phyloP scores from a whole-genome alignment of 1,284 basidiomycete genomes.

The Clitocybe nebularis region DNA sequence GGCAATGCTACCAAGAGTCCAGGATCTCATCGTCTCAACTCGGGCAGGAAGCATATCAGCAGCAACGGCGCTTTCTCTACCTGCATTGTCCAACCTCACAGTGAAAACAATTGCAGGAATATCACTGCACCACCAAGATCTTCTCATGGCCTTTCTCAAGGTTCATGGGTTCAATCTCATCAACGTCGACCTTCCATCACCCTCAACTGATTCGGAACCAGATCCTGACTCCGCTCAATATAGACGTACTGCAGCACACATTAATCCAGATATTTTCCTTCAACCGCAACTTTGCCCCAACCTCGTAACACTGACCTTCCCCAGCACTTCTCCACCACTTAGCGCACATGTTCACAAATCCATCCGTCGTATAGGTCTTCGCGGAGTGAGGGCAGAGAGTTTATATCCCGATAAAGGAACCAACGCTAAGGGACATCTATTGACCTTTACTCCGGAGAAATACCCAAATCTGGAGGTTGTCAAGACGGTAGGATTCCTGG shows the following conservation, averaged over 20 bases:
- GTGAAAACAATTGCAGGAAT: conserved; percentile 26
- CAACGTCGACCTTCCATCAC: conserved; percentile 37
- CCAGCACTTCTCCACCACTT: conserved; percentile 27
- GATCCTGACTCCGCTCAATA: conserved; percentile 25
- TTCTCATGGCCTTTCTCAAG: conserved; percentile 34
- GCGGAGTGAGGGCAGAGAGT: conserved; percentile 35
- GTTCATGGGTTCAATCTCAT: conserved; percentile 36
- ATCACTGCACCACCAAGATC: conserved; percentile 15
- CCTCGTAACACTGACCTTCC: conserved; percentile 40
- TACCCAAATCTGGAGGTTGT: conserved; percentile 45
- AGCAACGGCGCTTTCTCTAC: conserved; percentile 32
- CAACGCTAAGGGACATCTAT: conserved; percentile 34
- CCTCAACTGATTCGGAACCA: conserved; percentile 30
- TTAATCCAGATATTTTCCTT: conserved; percentile 41
- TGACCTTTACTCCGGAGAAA: conserved; percentile 34
- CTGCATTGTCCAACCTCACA: conserved; percentile 33
- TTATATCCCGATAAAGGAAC: conserved; percentile 41
- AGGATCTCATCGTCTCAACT: conserved; percentile 36
- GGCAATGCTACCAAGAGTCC: conserved; percentile 30
- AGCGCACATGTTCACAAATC: conserved; percentile 29
- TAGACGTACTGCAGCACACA: conserved; percentile 25
- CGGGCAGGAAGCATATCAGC: conserved; percentile 26
- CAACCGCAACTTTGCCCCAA: conserved; percentile 38
- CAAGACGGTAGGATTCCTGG: conserved; percentile 42
- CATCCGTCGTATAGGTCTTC: conserved; percentile 43